A percentile compares a stretch with the other conserved stretches of the same genome.
These are phyloP conservation scores for Penicillium sp. DNA, from an alignment of 2,329 filamentous ascomycete genomes.

Conservation along the genomic window DNA sequence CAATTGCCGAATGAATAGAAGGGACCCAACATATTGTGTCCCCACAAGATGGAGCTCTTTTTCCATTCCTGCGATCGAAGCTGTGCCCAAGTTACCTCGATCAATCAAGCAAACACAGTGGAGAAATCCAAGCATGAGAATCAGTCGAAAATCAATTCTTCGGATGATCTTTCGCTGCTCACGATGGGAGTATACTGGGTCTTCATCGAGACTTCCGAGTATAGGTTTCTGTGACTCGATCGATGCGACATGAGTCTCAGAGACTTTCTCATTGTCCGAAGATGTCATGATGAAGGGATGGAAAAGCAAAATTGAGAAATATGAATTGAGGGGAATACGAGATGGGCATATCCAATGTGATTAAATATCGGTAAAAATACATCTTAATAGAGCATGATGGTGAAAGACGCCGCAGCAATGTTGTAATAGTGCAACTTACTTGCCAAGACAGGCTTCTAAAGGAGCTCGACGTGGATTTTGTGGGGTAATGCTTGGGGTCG, in stretches of 20 bases:
- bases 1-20: too few species aligned
- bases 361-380: not conserved
- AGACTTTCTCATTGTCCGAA: not conserved
- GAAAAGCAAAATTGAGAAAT: not conserved
- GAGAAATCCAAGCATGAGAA: constrained; percentile 23
- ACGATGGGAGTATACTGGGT: constrained; percentile 7
- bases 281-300: not conserved
- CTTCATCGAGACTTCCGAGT: constrained; percentile 8
- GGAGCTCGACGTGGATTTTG: not conserved
- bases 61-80: constrained; percentile 23
- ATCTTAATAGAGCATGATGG: not conserved
- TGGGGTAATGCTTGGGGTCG: constrained; percentile 6
- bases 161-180: constrained; percentile 24
- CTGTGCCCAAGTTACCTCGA: constrained; percentile 20
- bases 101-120: constrained; percentile 24
- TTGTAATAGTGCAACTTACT: constrained; percentile 3
- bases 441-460: not conserved
- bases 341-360: not conserved
- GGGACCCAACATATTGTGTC: constrained; percentile 21
- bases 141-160: constrained; percentile 21
- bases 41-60: constrained; percentile 9
- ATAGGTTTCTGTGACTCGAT: constrained; percentile 10
- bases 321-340: not conserved
- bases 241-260: constrained; percentile 3
- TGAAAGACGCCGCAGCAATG: constrained; percentile 12